Percentiles rank a stretch among this genome's conserved stretches.
Evolutionary conservation across 192 early-diverging fungal genomes (phyloP).

Genomic region (Backusella tarrabulga): DNA sequence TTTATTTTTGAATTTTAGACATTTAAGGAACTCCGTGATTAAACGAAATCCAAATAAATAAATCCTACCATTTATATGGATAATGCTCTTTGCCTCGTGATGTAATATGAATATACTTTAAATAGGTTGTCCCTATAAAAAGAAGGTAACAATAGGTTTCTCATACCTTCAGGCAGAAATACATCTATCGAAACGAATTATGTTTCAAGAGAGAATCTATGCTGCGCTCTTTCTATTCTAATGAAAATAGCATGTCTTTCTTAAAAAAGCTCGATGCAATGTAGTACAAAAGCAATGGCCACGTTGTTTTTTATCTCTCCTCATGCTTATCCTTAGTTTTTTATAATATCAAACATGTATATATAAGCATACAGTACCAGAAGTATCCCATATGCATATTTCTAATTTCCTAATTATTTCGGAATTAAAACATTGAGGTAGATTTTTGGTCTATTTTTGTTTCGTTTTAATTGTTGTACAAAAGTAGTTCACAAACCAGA

Average conservation of each 20-base stretch:
- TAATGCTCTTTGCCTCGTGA: neutral
- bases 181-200: neutral
- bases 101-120: neutral
- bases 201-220: neutral
- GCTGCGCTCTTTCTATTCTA: neutral
- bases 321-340: neutral
- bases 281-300: constrained; percentile 1
- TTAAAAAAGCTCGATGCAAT: neutral
- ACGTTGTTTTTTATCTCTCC: neutral
- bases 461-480: neutral
- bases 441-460: neutral
- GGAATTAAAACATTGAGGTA: neutral
- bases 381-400: neutral
- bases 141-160: neutral
- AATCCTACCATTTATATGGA: neutral
- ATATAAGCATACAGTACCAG: neutral
- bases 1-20: neutral
- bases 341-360: neutral
- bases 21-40: neutral
- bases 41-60: neutral
- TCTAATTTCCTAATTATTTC: neutral
- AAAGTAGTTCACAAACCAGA: neutral
- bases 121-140: neutral
- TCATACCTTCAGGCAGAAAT: neutral
- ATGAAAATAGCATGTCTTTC: neutral